phyloP scores from a whole-genome alignment of 2,329 filamentous ascomycete genomes.

The Clarireedia sp. region DNA sequence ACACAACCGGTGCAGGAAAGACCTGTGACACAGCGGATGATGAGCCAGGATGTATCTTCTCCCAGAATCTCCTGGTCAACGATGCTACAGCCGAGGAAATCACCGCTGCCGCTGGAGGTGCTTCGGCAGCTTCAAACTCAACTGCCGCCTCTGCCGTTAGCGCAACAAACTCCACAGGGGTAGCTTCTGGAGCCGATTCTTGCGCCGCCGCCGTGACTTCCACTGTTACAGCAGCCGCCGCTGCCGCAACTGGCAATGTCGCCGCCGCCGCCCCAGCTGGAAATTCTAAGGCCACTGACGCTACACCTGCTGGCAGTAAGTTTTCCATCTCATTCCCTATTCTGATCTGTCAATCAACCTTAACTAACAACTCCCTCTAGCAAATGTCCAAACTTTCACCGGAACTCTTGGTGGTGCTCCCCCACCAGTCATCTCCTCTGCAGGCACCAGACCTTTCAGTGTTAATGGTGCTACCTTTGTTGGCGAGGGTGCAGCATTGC shows the following conservation, averaged over 20 bases:
- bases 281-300: background rate
- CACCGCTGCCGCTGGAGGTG: slow-evolving; percentile 37
- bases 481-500: slow-evolving; percentile 45
- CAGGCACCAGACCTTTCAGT: slow-evolving; percentile 45
- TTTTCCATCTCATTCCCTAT: background rate
- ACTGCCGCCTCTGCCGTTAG: background rate
- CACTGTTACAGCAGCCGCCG: background rate
- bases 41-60: slow-evolving; percentile 46
- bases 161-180: background rate
- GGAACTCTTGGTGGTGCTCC: slow-evolving; percentile 41
- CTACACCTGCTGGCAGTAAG: slow-evolving; percentile 24
- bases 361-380: slow-evolving; percentile 8
- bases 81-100: slow-evolving; percentile 47
- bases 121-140: slow-evolving; percentile 9
- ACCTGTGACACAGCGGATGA: slow-evolving; percentile 43
- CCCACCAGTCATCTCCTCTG: slow-evolving; percentile 41
- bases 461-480: slow-evolving; percentile 52
- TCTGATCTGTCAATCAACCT: slow-evolving; percentile 1
- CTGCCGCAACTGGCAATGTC: slow-evolving; percentile 6
- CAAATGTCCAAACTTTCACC: slow-evolving; percentile 35
- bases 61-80: slow-evolving; percentile 42
- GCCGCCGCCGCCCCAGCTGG: background rate
- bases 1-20: slow-evolving; percentile 40
- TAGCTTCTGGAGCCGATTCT: slow-evolving; percentile 22
- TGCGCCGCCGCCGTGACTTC: slow-evolving; percentile 12